Percentiles rank a stretch among this genome's conserved stretches.
phyloP scores from a whole-genome alignment of 495 filamentous ascomycete species.

The Talaromyces trachyspermus region DNA sequence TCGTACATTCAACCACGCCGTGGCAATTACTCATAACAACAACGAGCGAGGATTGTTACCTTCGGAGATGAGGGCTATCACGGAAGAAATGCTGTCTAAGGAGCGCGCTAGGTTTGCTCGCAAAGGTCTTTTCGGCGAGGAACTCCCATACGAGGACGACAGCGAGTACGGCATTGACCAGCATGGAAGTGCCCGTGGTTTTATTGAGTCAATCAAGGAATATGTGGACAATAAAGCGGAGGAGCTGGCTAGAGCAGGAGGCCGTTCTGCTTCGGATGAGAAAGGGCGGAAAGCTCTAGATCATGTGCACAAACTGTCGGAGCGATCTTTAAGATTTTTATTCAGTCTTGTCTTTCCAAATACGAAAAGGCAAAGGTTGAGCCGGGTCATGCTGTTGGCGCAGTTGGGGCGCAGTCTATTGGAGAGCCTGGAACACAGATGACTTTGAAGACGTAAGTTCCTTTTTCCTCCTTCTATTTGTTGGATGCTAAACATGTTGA shows the following conservation, averaged over 20 bases:
- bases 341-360: conserved; percentile 75
- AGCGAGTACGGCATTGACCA: conserved; percentile 69
- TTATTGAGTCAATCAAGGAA: conserved; percentile 65
- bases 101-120: conserved; percentile 61
- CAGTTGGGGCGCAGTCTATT: conserved; percentile 94
- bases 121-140: conserved; percentile 40
- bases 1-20: conserved; percentile 80
- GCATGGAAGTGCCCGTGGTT: conserved; percentile 74
- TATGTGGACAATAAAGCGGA: conserved; percentile 56
- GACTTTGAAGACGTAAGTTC: conserved; percentile 75
- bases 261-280: conserved; percentile 28
- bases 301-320: conserved; percentile 73
- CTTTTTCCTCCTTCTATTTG: not conserved
- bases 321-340: conserved; percentile 64
- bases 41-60: conserved; percentile 62
- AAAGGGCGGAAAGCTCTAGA: conserved; percentile 44
- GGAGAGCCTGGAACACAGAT: conserved; percentile 98
- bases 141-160: conserved; percentile 56
- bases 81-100: conserved; percentile 53
- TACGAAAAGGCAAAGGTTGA: conserved; percentile 86
- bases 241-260: conserved; percentile 38
- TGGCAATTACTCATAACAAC: conserved; percentile 71
- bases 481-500: not conserved
- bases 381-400: conserved; percentile 94
- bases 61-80: conserved; percentile 61